Evolutionary conservation across 495 filamentous ascomycete genomes (phyloP), one percentile per base, ranked within the genome.

Genomic region (Penicillium ucsense): DNA sequence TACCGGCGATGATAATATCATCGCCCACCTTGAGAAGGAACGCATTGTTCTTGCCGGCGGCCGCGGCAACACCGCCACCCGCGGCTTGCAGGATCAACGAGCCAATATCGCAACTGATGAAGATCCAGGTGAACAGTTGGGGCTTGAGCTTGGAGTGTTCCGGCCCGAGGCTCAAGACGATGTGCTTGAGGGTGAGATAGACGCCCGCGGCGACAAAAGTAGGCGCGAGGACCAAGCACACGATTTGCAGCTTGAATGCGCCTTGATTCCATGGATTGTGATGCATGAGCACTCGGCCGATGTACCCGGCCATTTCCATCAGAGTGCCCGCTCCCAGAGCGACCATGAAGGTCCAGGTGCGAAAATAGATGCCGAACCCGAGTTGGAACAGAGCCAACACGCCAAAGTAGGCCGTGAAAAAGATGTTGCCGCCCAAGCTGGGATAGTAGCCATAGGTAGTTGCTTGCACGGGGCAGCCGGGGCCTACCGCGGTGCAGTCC

Each of bases 371-470:
- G 5, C 81, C 80, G 11, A 76, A 51, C 5, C 54, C 61, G 11
- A 81, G 31, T 8, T 81, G 72, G n/a, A 58, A 41, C 3, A 78
- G 34, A 0, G 65, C 61, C 11, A 71, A 69, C 2, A 83, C 11
- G 20, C 63, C 78, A 52, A 77, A 87, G 38, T 70, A 69, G 31
- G 71, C 71, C 7, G 70, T 60, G 59, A 84, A 80, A 62, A 85
- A 82, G 51, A 71, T 62, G 60, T 83, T 84, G 38, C 74, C 78
- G 39, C 75, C 80, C 5, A 78, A 65, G 52, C 73, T 80, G 3
- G 84, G 84, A 45, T 76, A 77, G 64, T 86, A 86, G 31, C 82
- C 83, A 52, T 85, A 76, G 11, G 80, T 83, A 3, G 82, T 83
- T 2, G 68, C 70, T 36, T 73, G 48, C 40, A 85, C 78, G 1